Base-by-base conservation (phyloP, 345 rosid genomes). In the Aquilaria yunnanensis region DNA sequence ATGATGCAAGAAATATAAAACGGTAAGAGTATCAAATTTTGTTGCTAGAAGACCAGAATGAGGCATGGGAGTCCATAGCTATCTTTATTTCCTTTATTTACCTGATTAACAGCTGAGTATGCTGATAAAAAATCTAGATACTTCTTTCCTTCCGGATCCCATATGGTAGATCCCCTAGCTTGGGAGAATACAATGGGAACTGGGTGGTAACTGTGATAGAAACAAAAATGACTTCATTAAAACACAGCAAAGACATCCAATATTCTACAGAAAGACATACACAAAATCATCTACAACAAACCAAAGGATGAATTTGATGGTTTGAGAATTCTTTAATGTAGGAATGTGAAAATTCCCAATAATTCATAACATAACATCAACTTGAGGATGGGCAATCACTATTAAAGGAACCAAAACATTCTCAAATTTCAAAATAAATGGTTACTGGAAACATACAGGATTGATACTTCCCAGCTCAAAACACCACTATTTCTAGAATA, bases 81-180 rank as follows among this genome's bases (percentile, higher is more conserved):
- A 34, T 12, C 8, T 9, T 37, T 37, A 49, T 30, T 31, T 4
- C 3, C 37, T 7, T 2, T 11, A 12, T 12, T 55, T 74, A 94
- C 97, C 91, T 90, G 99, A 75, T 90, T 94, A 69, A 86, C 95
- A 4, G 99, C 99, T 11, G 96, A 90, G 72, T 94, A 90, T 70
- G 97, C 96, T 9, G 97, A 74, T 54, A 94, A 88, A 78, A 94
- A 94, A 79, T 90, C 99, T 29, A 94, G 72, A 70, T 94, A 94
- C 72, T 82, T 81, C 57, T 88, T 94, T 37, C 96, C 99, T 66
- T 94, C 97, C 37, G 97, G 99, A 66, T 94, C 99, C 91, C 86
- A 86, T 64, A 94, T 68, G 13, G 78, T 70, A 32, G 95, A 83
- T 47, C 99, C 97, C 62, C 80, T 86, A n/a, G 83, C 99, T 51